phyloP scores from a whole-genome alignment of 768 basidiomycete genomes.

The Pisolithus microcarpus region DNA sequence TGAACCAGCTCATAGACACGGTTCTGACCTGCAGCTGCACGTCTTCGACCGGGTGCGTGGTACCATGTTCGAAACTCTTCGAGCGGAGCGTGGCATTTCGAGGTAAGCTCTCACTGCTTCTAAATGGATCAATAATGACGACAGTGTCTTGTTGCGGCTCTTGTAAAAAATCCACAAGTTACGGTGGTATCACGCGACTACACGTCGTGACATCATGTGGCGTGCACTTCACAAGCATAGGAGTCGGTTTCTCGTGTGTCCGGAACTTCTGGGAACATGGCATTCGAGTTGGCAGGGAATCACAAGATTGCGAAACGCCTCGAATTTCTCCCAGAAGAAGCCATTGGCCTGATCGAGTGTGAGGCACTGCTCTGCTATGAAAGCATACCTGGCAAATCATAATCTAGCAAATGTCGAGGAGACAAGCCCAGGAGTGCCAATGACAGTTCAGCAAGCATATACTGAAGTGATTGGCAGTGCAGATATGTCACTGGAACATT shows the following conservation, averaged over 20 bases:
- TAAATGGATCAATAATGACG: neutral
- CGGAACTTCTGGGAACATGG: conserved; percentile 7
- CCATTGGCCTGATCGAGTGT: conserved; percentile 87
- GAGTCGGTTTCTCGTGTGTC: conserved; percentile 59
- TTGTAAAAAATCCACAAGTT: conserved; percentile 67
- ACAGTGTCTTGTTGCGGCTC: neutral
- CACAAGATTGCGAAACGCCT: conserved; percentile 54
- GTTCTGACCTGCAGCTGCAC: conserved; percentile 73
- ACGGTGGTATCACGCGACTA: conserved; percentile 69
- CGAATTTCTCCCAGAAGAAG: conserved; percentile 92
- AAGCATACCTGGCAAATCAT: conserved; percentile 29
- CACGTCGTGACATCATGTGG: conserved; percentile 73
- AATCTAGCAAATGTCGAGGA: conserved; percentile 22
- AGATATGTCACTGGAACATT: conserved; percentile 73
- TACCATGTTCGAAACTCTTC: conserved; percentile 84
- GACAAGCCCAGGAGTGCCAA: conserved; percentile 56
- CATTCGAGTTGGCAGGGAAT: neutral
- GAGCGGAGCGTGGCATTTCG: conserved; percentile 64
- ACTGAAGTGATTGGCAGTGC: conserved; percentile 76
- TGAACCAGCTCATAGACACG: conserved; percentile 63
- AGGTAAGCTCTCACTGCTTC: conserved; percentile 41
- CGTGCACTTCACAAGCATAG: conserved; percentile 79
- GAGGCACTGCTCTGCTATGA: conserved; percentile 85
- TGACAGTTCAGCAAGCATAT: conserved; percentile 90
- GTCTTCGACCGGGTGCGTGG: conserved; percentile 70